Conservation (phyloP, 441 rosid species). For the Populus tomentosa region DNA sequence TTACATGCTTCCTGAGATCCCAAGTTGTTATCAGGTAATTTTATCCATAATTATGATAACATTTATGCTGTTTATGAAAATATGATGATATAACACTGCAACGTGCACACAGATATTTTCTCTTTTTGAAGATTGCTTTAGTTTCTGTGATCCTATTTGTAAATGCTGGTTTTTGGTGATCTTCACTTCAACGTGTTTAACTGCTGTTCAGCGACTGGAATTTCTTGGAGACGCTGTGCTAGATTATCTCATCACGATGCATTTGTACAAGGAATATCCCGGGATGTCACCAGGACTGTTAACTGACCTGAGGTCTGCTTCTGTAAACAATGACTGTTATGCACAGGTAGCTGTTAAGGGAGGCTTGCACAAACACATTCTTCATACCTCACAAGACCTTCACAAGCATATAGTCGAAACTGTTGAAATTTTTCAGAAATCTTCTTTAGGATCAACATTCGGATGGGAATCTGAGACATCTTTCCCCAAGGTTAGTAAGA, state of each 20-base stretch:
- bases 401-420: constrained; percentile 43
- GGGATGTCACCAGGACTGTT: constrained; percentile 64
- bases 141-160: neutral
- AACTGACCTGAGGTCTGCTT: constrained; percentile 89
- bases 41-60: neutral
- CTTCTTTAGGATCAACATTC: constrained; percentile 37
- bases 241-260: constrained; percentile 67
- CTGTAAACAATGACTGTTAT: constrained; percentile 86
- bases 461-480: constrained; percentile 80
- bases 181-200: neutral
- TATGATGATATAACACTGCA: neutral
- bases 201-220: constrained; percentile 67
- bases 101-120: neutral
- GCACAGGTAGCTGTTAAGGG: constrained; percentile 56
- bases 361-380: constrained; percentile 63
- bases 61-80: neutral
- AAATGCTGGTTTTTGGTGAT: neutral
- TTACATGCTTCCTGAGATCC: constrained; percentile 82
- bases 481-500: constrained; percentile 71
- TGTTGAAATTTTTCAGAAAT: constrained; percentile 28
- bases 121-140: neutral
- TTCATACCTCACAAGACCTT: constrained; percentile 65
- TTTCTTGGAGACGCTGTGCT: constrained; percentile 89
- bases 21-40: constrained; percentile 85
- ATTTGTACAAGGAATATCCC: constrained; percentile 54